Evolutionary conservation across 495 filamentous ascomycete species (phyloP).

Genomic region (Parachaetomium inaequale): DNA sequence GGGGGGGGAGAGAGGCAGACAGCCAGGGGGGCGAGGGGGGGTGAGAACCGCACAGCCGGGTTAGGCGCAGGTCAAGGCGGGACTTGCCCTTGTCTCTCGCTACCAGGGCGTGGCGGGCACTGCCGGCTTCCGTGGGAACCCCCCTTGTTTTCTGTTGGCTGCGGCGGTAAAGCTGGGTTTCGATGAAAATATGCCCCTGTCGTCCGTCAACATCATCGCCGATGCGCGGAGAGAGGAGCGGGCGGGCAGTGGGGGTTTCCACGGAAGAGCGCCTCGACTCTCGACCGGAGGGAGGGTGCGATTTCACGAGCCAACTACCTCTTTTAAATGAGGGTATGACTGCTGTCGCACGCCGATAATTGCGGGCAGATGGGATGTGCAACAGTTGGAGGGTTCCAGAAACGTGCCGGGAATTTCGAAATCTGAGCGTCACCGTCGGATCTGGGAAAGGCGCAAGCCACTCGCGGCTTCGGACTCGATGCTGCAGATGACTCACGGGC

Average conservation of each 20-base stretch:
- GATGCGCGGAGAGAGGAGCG: not conserved
- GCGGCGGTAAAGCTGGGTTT: constrained; percentile 5
- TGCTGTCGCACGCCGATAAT: not conserved
- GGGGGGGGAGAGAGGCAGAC: not conserved
- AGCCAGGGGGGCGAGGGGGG: not conserved
- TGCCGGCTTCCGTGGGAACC: not conserved
- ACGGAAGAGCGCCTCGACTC: not conserved
- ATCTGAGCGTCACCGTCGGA: not conserved
- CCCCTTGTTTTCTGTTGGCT: constrained; percentile 9
- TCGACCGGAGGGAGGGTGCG: not conserved
- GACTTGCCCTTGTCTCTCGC: not conserved
- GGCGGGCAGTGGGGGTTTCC: not conserved
- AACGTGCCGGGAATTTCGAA: not conserved
- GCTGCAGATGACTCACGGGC: not conserved
- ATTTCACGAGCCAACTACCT: not conserved
- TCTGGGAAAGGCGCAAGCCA: not conserved
- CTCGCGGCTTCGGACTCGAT: not conserved
- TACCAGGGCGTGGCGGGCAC: not conserved
- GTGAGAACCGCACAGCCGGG: not conserved
- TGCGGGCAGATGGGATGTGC: not conserved
- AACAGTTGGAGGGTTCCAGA: not conserved
- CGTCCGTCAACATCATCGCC: not conserved
- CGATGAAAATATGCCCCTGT: not conserved
- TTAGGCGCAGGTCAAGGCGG: not conserved
- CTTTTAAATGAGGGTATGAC: not conserved